Conservation (phyloP, 495 filamentous ascomycete genomes). For the Amphirosellinia nigrospora region DNA sequence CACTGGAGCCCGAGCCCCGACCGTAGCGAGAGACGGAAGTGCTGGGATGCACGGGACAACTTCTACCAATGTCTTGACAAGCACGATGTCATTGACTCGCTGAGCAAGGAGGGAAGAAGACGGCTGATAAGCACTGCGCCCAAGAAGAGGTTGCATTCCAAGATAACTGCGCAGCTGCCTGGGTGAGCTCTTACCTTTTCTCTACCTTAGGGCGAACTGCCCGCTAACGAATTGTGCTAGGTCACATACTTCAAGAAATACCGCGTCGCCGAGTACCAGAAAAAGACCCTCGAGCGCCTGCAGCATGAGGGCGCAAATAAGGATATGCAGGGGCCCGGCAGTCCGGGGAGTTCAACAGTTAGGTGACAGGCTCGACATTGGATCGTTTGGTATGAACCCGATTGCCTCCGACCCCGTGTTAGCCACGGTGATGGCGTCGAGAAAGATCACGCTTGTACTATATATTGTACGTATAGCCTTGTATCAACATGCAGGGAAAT, state of each 20-base stretch:
- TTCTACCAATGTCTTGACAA: conserved; percentile 88
- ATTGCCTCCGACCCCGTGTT: background rate
- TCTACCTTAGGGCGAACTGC: background rate
- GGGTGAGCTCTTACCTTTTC: conserved; percentile 61
- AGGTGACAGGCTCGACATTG: background rate
- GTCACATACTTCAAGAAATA: conserved; percentile 98
- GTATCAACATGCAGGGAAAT: conserved; percentile 15
- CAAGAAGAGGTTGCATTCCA: conserved; percentile 71
- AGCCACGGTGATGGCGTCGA: background rate
- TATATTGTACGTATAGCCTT: conserved; percentile 22
- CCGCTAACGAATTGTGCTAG: conserved; percentile 50
- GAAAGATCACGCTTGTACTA: conserved; percentile 10
- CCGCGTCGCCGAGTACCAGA: conserved; percentile 88
- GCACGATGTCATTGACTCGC: conserved; percentile 80
- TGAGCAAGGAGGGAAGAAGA: conserved; percentile 69
- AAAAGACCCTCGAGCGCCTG: conserved; percentile 77
- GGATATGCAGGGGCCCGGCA: conserved; percentile 38
- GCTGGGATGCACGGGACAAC: conserved; percentile 84
- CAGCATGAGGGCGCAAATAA: conserved; percentile 77
- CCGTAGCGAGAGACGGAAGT: conserved; percentile 74
- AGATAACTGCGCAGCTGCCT: conserved; percentile 75
- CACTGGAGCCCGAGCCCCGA: conserved; percentile 71
- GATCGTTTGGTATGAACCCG: background rate
- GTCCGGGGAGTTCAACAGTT: conserved; percentile 17
- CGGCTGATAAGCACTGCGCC: conserved; percentile 69